A percentile compares a stretch with the other conserved stretches of the same genome.
Conservation (phyloP, 495 filamentous ascomycete genomes). For the Physcia stellaris region DNA sequence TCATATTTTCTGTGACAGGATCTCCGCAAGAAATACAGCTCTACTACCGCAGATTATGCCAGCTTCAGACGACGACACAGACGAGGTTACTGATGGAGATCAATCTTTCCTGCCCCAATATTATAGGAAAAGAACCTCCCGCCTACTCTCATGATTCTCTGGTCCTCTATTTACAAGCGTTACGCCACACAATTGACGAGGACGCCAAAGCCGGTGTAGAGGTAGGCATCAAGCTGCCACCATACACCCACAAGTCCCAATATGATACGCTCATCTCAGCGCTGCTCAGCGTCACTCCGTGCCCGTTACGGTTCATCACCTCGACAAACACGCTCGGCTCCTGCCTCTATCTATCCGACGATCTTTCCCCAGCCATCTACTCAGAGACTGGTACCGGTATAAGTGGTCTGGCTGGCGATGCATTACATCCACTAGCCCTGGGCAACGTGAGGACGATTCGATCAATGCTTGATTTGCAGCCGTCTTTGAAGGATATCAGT, state of each 20-base stretch:
- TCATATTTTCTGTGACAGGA: too few relatives aligned
- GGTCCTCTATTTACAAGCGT: constrained; percentile 28
- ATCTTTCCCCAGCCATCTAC: constrained; percentile 18
- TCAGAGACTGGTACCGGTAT: constrained; percentile 37
- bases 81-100: constrained; percentile 40
- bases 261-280: constrained; percentile 38
- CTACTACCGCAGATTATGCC: constrained; percentile 27
- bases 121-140: constrained; percentile 48
- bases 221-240: constrained; percentile 56
- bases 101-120: constrained; percentile 66
- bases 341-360: constrained; percentile 36
- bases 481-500: constrained; percentile 28
- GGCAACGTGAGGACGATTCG: constrained; percentile 54
- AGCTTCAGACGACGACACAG: constrained; percentile 12
- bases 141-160: constrained; percentile 42
- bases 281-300: constrained; percentile 23
- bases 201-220: constrained; percentile 15
- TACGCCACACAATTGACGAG: too few relatives aligned
- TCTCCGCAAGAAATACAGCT: constrained; percentile 29
- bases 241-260: constrained; percentile 52
- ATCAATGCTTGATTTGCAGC: constrained; percentile 34
- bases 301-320: constrained; percentile 48
- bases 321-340: constrained; percentile 59
- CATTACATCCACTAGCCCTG: constrained; percentile 57
- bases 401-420: constrained; percentile 52